Conservation (phyloP, 2,329 filamentous ascomycete species). For the Hymenoscyphus infarciens region DNA sequence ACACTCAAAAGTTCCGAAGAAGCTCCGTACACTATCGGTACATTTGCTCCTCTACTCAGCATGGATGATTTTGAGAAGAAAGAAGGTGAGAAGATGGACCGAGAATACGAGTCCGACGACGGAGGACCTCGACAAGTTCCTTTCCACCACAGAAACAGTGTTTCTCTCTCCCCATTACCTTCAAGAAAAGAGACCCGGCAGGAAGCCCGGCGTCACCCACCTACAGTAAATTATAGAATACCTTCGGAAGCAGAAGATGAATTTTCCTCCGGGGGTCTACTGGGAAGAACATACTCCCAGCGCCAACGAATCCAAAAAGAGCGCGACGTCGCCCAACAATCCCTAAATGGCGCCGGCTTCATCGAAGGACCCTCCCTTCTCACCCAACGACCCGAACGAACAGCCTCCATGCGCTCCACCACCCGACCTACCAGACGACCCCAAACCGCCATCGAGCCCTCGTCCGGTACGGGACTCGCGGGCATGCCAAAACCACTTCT, state of each 20-base stretch:
- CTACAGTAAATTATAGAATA: constrained; percentile 27
- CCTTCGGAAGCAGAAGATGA: constrained; percentile 33
- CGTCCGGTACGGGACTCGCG: background rate
- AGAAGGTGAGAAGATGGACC: constrained; percentile 4
- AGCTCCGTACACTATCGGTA: constrained; percentile 60
- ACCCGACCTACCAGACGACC: constrained; percentile 7
- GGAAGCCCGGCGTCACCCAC: constrained; percentile 26
- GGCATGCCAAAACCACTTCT: constrained; percentile 54
- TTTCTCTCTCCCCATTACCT: constrained; percentile 16
- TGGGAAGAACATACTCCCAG: constrained; percentile 48
- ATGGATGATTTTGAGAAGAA: constrained; percentile 50
- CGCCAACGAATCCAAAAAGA: constrained; percentile 39
- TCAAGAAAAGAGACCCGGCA: constrained; percentile 18
- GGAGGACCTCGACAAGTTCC: constrained; percentile 32
- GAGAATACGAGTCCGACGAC: constrained; percentile 29
- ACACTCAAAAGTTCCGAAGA: constrained; percentile 43
- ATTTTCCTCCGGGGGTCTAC: constrained; percentile 45
- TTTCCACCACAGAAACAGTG: constrained; percentile 32
- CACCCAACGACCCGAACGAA: constrained; percentile 26
- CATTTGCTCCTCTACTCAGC: constrained; percentile 66
- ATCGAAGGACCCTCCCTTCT: constrained; percentile 38
- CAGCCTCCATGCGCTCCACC: constrained; percentile 24
- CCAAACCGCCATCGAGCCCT: constrained; percentile 2
- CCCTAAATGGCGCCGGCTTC: constrained; percentile 5
- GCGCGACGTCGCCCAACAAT: constrained; percentile 18